Conservation (phyloP, 345 rosid species). For the Citrus sp. region DNA sequence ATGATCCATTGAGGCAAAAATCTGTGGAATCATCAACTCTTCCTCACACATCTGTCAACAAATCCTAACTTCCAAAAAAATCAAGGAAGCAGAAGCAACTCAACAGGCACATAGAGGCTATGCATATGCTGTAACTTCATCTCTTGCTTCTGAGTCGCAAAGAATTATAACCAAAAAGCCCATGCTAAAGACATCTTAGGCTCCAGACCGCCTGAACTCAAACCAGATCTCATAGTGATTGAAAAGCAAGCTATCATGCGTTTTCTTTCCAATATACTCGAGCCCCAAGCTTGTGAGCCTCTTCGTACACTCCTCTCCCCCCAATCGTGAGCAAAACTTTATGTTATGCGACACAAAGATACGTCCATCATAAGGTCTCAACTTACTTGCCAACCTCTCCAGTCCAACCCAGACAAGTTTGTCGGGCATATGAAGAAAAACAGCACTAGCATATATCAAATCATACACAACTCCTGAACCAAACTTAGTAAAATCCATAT, state of each 20-base stretch:
- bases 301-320: conserved; percentile 72
- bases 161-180: conserved; percentile 1
- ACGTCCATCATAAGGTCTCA: conserved; percentile 76
- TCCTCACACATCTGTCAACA: not conserved
- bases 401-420: conserved; percentile 91
- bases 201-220: conserved; percentile 58
- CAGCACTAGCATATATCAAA: conserved; percentile 93
- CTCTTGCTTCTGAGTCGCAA: not conserved
- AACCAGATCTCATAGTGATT: conserved; percentile 98
- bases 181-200: conserved; percentile 21
- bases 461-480: conserved; percentile 61
- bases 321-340: conserved; percentile 83
- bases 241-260: conserved; percentile 87
- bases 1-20: not conserved
- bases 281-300: conserved; percentile 75
- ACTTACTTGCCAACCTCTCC: conserved; percentile 63
- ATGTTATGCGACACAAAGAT: conserved; percentile 91
- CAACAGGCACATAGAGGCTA: not conserved
- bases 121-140: not conserved
- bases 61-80: not conserved
- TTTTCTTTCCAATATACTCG: conserved; percentile 65
- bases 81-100: not conserved
- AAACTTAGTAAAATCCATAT: conserved; percentile 84
- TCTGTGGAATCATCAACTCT: conserved; percentile 7
- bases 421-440: conserved; percentile 97